Percentiles rank a stretch among this genome's conserved stretches.
phyloP scores from a whole-genome alignment of 495 filamentous ascomycete genomes.

The Aspergillus baeticus region DNA sequence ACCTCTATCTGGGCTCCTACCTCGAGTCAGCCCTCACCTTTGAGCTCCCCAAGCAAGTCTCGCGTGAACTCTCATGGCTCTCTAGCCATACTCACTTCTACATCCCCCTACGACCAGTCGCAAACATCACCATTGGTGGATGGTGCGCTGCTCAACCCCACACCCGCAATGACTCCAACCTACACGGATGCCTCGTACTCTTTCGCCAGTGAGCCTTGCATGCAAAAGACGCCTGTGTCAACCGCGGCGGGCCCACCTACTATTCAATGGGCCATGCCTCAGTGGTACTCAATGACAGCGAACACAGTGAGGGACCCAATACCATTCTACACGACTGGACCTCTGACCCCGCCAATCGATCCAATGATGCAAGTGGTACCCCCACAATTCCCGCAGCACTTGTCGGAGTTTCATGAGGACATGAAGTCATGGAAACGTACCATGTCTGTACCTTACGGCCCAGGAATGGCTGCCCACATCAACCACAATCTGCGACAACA shows the following conservation, averaged over 20 bases:
- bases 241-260: constrained; percentile 20
- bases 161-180: constrained; percentile 13
- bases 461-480: constrained; percentile 24
- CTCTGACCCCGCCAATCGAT: constrained; percentile 27
- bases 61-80: constrained; percentile 20
- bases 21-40: constrained; percentile 25
- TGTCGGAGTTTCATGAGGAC: constrained; percentile 23
- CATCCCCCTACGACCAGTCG: constrained; percentile 28
- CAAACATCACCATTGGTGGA: constrained; percentile 30
- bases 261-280: constrained; percentile 27
- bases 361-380: constrained; percentile 25
- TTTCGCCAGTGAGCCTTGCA: constrained; percentile 14
- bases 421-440: constrained; percentile 35
- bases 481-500: constrained; percentile 27
- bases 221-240: constrained; percentile 18
- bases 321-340: constrained; percentile 27
- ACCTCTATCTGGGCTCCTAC: constrained; percentile 25
- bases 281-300: constrained; percentile 36
- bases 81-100: constrained; percentile 24
- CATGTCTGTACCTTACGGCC: constrained; percentile 31
- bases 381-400: constrained; percentile 20
- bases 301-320: too few relatives aligned
- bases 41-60: constrained; percentile 28
- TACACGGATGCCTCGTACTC: constrained; percentile 18
- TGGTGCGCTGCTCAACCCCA: constrained; percentile 18